phyloP scores from a whole-genome alignment of 169 alveolate species.

The Cyclospora cayetanensis region DNA sequence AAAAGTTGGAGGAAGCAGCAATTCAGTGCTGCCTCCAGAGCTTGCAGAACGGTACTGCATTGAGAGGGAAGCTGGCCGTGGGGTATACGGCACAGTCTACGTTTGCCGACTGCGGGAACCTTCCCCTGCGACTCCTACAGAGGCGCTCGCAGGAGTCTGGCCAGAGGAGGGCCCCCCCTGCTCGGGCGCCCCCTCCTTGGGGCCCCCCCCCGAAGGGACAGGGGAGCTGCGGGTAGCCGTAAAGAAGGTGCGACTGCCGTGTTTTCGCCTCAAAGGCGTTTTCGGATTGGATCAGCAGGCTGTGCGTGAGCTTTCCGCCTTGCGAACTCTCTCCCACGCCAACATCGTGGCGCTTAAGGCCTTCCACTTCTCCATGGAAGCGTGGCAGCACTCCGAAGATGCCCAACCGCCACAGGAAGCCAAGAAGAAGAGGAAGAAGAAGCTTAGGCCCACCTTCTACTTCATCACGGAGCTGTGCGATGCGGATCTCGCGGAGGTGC shows the following conservation, averaged over 20 bases:
- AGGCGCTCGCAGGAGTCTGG: neutral
- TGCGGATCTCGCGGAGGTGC: conserved; percentile 8
- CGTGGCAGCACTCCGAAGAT: neutral
- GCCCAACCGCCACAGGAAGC: neutral
- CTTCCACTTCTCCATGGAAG: conserved; percentile 48
- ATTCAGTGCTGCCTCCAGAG: neutral
- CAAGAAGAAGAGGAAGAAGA: conserved; percentile 4
- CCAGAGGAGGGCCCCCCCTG: neutral
- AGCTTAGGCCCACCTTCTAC: conserved; percentile 21
- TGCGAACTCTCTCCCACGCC: conserved; percentile 22
- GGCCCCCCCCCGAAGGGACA: neutral
- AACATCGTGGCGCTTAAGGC: conserved; percentile 28
- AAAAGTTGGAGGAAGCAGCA: neutral
- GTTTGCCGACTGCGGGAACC: neutral
- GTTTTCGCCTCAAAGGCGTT: conserved; percentile 17
- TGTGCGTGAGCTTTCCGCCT: conserved; percentile 33
- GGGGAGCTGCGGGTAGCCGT: neutral
- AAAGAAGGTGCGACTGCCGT: conserved; percentile 29
- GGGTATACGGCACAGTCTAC: conserved; percentile 32
- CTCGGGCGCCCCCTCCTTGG: neutral
- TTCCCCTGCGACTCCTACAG: neutral
- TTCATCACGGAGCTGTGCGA: conserved; percentile 48
- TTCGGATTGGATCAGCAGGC: conserved; percentile 63
- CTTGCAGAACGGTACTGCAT: neutral
- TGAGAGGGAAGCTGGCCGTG: neutral